Evolutionary conservation across 1,139 yeast genomes (phyloP).

Genomic region (Saccharomycopsis hybrid): DNA sequence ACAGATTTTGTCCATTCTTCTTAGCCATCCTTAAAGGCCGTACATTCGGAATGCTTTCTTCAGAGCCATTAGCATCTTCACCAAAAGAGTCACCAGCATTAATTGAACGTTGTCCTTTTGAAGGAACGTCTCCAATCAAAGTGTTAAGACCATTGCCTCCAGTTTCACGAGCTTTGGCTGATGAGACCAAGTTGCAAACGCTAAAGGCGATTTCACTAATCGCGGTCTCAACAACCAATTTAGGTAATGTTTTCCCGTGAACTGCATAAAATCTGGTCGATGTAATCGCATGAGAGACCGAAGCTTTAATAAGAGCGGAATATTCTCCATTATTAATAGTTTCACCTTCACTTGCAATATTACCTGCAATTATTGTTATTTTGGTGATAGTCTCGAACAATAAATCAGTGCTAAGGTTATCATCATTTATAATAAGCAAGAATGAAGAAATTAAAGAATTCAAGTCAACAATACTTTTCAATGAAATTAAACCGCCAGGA

Average conservation of each 20-base stretch:
- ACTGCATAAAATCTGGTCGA: constrained; percentile 72
- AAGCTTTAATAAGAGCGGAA: constrained; percentile 47
- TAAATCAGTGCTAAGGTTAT: constrained; percentile 33
- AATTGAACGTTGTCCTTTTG: not conserved
- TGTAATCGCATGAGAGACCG: constrained; percentile 72
- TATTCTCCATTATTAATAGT: constrained; percentile 27
- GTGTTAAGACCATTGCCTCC: not conserved
- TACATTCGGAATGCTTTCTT: constrained; percentile 36
- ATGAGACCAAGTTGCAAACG: constrained; percentile 60
- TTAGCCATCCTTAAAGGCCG: constrained; percentile 57
- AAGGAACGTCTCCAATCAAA: not conserved
- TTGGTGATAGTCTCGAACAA: constrained; percentile 52
- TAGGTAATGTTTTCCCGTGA: constrained; percentile 61
- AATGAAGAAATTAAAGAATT: constrained; percentile 44
- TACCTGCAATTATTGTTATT: constrained; percentile 44
- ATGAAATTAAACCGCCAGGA: constrained; percentile 40
- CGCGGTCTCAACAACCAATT: constrained; percentile 69
- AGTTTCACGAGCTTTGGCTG: constrained; percentile 40
- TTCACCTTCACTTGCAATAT: constrained; percentile 42
- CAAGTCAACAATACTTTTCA: constrained; percentile 39
- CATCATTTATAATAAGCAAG: constrained; percentile 33
- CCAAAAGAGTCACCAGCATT: too few species aligned
- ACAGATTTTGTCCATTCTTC: constrained; percentile 30
- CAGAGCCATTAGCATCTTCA: constrained; percentile 12
- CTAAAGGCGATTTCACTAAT: constrained; percentile 69